Base-by-base conservation (phyloP, 148 eudicot species). In the Vaccinium macrocarpon region DNA sequence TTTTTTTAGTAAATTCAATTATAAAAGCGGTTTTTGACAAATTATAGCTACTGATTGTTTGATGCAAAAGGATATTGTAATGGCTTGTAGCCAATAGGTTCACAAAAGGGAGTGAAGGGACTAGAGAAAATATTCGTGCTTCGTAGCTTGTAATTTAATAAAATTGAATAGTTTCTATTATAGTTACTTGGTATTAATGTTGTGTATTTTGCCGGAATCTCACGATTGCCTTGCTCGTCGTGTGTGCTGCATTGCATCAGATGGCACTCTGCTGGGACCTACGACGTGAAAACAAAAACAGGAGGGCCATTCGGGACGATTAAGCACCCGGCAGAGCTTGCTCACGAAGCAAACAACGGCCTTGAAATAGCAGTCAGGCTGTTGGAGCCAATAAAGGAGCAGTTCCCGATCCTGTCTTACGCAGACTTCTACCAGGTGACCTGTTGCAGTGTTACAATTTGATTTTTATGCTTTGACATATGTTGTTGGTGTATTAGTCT, bases 261-360 rank as follows among this genome's bases (percentile, higher is more conserved):
- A 85, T 94, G 98, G 96, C 98, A 95, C 89, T 90, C 96, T 29
- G 96, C 95, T 78, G 97, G 95, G 50, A 92, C 97, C 21, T 91
- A 84, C 84, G 96, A 93, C 57, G 89, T 87, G 82, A 86, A 85
- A 1, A 83, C 94, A 0, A 94, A 90, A 86, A 94, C 97, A 18
- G 95, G 97, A 46, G 95, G 97, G 18, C 97, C 97, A 4, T 94
- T 92, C 77, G 97, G 97, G 76, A 94, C 97, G 0, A 92, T 94
- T 32, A 92, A 84, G 88, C 85, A 89, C 84, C 86, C 66, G 13
- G 85, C 46, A 7, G 97, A 94, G 88, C 90, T 89, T 13, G 85
- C 89, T 82, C 97, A 94, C 79, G 91, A 78, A 62, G 95, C 95
- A 18, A 94, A 94, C 86, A 94, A 86, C 59, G 97, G 95, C 35